phyloP scores from a whole-genome alignment of 179 eudicot species.

The Nepenthes alata region DNA sequence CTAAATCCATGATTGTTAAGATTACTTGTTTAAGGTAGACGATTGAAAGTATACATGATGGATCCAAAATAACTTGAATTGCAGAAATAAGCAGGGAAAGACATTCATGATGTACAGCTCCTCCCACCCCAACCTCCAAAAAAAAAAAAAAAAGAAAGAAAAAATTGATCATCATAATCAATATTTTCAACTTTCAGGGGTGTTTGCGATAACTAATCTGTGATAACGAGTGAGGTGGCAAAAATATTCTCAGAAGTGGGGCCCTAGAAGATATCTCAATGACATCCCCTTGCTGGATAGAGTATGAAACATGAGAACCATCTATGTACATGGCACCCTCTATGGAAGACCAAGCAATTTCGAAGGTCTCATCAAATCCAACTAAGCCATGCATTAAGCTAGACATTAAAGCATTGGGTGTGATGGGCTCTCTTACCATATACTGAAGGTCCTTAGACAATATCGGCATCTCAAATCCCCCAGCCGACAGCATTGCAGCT shows the following conservation, averaged over 20 bases:
- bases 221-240: slow-evolving; percentile 32
- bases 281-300: slow-evolving; percentile 49
- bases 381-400: slow-evolving; percentile 55
- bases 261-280: slow-evolving; percentile 54
- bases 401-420: slow-evolving; percentile 23
- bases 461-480: slow-evolving; percentile 74
- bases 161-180: no score
- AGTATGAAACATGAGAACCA: slow-evolving; percentile 50
- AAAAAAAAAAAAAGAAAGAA: no score
- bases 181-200: no score
- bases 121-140: no score
- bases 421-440: slow-evolving; percentile 74
- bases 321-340: slow-evolving; percentile 64
- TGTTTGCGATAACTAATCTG: neutral
- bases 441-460: slow-evolving; percentile 74
- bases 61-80: no score
- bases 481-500: slow-evolving; percentile 89
- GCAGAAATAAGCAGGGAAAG: no score
- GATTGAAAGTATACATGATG: no score
- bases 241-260: slow-evolving; percentile 51
- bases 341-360: slow-evolving; percentile 43
- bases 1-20: no score
- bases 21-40: no score
- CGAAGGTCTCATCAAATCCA: slow-evolving; percentile 42
- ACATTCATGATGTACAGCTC: no score